Evolutionary conservation across 768 basidiomycete species (phyloP).

Genomic region (Piloderma croceum): DNA sequence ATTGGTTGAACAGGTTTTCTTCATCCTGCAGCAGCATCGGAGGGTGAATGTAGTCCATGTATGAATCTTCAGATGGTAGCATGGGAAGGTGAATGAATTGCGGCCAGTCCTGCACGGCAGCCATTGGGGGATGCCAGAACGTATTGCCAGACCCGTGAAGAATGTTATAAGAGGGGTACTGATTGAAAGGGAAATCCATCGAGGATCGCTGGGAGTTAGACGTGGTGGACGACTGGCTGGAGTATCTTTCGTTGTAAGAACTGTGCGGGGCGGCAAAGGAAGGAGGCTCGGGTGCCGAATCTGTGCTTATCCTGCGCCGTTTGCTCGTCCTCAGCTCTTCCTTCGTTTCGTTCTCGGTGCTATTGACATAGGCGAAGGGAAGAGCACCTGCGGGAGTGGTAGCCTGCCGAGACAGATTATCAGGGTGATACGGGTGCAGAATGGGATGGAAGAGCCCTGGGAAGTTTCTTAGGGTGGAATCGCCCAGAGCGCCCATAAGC

Average conservation of each 20-base stretch:
- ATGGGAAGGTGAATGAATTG: slow-evolving; percentile 67
- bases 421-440: slow-evolving; percentile 73
- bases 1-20: slow-evolving; percentile 50
- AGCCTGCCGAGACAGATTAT: slow-evolving; percentile 55
- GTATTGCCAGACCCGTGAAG: slow-evolving; percentile 54
- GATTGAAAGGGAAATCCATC: slow-evolving; percentile 58
- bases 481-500: too few species aligned
- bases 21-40: slow-evolving; percentile 60
- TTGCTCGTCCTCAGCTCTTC: slow-evolving; percentile 49
- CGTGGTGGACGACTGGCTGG: slow-evolving; percentile 49
- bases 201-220: slow-evolving; percentile 58
- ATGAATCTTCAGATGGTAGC: slow-evolving; percentile 58
- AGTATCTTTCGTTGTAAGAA: slow-evolving; percentile 58
- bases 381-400: slow-evolving; percentile 43
- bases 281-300: slow-evolving; percentile 44
- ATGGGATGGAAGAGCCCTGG: slow-evolving; percentile 39
- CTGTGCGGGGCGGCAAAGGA: slow-evolving; percentile 61
- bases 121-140: slow-evolving; percentile 78
- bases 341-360: slow-evolving; percentile 35
- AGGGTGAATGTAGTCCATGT: slow-evolving; percentile 72
- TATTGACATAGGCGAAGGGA: slow-evolving; percentile 46
- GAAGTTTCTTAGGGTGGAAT: slow-evolving; percentile 25
- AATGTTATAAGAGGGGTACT: slow-evolving; percentile 46
- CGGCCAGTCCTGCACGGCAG: slow-evolving; percentile 52
- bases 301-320: slow-evolving; percentile 63